Evolutionary conservation across 2,329 filamentous ascomycete genomes (phyloP), one percentile per base, ranked within the genome.

Genomic region (Talaromyces rugulosus): DNA sequence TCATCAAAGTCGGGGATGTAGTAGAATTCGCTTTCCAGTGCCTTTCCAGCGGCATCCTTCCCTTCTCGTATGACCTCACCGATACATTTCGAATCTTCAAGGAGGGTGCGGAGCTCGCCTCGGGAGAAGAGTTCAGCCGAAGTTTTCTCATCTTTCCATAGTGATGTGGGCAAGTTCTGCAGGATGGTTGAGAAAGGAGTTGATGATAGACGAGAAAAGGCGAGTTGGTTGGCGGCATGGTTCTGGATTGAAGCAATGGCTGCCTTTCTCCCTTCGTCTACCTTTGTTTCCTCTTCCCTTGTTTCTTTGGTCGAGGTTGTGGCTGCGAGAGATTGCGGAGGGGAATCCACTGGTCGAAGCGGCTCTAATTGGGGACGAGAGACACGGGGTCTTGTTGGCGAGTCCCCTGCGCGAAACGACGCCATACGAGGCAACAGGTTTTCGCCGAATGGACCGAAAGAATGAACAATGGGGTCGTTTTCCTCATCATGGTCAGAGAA

Each of bases 1-100:
- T 83, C 81, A 72, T 99, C 95, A 70, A 87, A 83, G 75, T 98
- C 94, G 0, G 93, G 90, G 7, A 97, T 83, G 72, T 99, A 99
- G 78, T 98, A 98, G 75, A 96, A 98, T 75, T 99, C 93, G 80
- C 91, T 96, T 81, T 99, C 94, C 0, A 99, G 84, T 6, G 89
- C 80, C 79, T 97, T 95, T 67, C 95, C 95, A 0, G 95, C 94
- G 5, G 95, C 95, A 73, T 99, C 95, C 76, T 98, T 99, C 72
- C 95, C 95, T 74, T 94, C 89, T 44, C 95, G 89, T 58, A 85
- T 83, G 69, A 99, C 96, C 74, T 95, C 89, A 54, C 95, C 95
- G 65, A 98, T 87, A 72, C 92, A 96, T 8, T 84, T 76, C 5
- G 91, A 90, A 28, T 81, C 80, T 72, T 92, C 89, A 51, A 98